A percentile compares a stretch with the other conserved stretches of the same genome.
These are phyloP conservation scores for Ichthyophonus hoferi DNA, from an alignment of 208 protist species.

Conservation along the genomic window DNA sequence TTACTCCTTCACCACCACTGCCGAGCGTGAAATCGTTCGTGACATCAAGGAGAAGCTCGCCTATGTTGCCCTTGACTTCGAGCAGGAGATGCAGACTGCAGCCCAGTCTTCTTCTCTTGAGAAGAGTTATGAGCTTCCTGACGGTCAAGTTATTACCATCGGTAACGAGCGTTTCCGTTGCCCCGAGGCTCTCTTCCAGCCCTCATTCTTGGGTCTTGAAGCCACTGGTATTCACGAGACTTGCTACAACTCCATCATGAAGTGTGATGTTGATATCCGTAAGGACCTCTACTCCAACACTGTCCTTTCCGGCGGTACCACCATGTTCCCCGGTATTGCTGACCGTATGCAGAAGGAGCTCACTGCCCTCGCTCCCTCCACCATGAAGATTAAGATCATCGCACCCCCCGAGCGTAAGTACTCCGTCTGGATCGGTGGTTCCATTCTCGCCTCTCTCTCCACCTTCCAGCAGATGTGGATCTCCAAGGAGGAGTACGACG, in stretches of 20 bases:
- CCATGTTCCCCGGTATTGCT: conserved; percentile 33
- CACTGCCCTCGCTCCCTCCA: conserved; percentile 39
- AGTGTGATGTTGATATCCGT: conserved; percentile 41
- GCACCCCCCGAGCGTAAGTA: conserved; percentile 79
- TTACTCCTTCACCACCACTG: conserved; percentile 87
- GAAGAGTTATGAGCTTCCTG: conserved; percentile 67
- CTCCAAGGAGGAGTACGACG: conserved; percentile 95
- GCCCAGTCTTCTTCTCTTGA: conserved; percentile 74
- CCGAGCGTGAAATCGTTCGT: conserved; percentile 88
- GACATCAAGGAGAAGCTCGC: conserved; percentile 89
- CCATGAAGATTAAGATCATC: conserved; percentile 92
- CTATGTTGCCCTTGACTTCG: conserved; percentile 87
- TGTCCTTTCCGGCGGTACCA: conserved; percentile 26
- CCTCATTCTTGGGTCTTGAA: conserved; percentile 84
- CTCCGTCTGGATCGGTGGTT: conserved; percentile 78
- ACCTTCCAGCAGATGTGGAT: conserved; percentile 97
- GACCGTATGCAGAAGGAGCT: conserved; percentile 37
- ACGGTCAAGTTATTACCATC: conserved; percentile 57
- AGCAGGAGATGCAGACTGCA: conserved; percentile 86
- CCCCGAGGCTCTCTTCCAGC: conserved; percentile 92
- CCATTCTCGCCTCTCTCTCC: conserved; percentile 89
- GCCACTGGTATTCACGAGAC: conserved; percentile 88
- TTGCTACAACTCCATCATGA: conserved; percentile 90
- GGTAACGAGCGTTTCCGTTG: conserved; percentile 75
- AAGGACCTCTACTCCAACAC: conserved; percentile 31